A percentile compares a stretch with the other conserved stretches of the same genome.
These are phyloP conservation scores for Achlya hypogyna DNA, from an alignment of 352 stramenopile species.

Conservation along the genomic window DNA sequence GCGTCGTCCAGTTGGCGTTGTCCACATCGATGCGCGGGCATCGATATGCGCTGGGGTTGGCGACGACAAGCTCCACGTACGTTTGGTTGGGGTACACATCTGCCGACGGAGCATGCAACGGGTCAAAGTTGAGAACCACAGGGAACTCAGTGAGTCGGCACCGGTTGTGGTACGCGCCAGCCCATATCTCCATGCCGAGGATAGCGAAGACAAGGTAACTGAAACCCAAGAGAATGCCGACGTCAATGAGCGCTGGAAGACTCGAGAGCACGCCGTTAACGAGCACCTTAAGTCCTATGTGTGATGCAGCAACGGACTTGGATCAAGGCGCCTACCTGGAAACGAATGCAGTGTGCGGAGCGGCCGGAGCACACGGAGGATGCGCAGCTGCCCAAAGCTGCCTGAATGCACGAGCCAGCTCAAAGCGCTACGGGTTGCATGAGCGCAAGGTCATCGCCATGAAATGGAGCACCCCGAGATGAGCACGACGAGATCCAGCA, in stretches of 20 bases:
- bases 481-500: conserved; percentile 90
- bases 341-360: conserved; percentile 61
- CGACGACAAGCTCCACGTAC: conserved; percentile 47
- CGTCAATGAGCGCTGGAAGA: conserved; percentile 75
- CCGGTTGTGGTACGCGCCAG: conserved; percentile 60
- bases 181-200: conserved; percentile 84
- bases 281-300: conserved; percentile 4
- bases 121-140: conserved; percentile 29
- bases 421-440: neutral
- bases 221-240: conserved; percentile 81
- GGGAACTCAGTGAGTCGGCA: conserved; percentile 74
- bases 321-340: neutral
- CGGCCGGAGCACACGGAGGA: conserved; percentile 81
- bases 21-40: conserved; percentile 27
- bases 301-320: neutral
- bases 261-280: conserved; percentile 54
- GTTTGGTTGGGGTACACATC: conserved; percentile 26
- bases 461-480: conserved; percentile 56
- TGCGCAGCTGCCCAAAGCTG: conserved; percentile 37
- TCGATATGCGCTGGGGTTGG: conserved; percentile 28
- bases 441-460: neutral
- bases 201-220: conserved; percentile 89
- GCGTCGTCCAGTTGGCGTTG: conserved; percentile 43
- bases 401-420: neutral
- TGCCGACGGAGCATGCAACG: no score